A percentile compares a stretch with the other conserved stretches of the same genome.
These are phyloP conservation scores for Hordeum pubiflorum DNA, from an alignment of 202 grass and related monocot genomes.

Conservation along the genomic window DNA sequence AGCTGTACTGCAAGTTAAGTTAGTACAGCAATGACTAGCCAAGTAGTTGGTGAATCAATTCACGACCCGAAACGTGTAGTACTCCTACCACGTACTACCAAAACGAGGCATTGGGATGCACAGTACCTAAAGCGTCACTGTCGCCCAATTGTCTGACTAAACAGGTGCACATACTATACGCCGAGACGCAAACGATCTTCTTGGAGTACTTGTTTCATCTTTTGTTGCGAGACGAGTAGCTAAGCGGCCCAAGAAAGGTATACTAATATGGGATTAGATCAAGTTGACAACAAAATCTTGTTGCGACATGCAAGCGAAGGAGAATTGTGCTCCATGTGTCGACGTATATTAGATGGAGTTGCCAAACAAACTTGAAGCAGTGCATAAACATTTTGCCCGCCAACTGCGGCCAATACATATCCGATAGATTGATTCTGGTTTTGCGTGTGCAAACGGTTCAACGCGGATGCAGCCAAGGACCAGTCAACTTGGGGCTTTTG, in stretches of 20 bases:
- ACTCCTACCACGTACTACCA: background rate
- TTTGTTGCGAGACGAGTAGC: background rate
- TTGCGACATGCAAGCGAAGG: background rate
- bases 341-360: background rate
- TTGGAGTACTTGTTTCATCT: background rate
- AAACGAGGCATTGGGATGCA: background rate
- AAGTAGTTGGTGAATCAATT: slow-evolving; percentile 1
- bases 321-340: background rate
- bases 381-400: background rate
- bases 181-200: too few relatives aligned
- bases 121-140: background rate
- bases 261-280: background rate
- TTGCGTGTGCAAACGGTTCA: background rate
- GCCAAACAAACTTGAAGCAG: background rate
- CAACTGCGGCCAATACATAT: background rate
- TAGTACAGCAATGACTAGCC: background rate
- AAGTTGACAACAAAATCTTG: slow-evolving; percentile 4
- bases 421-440: background rate
- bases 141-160: background rate
- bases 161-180: background rate
- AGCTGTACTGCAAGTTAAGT: background rate
- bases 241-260: background rate
- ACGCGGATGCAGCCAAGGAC: background rate
- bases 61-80: background rate
- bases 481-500: background rate